A percentile compares a stretch with the other conserved stretches of the same genome.
These are phyloP conservation scores for Hygrophorus pudorinus DNA, from an alignment of 768 basidiomycete species.

Conservation along the genomic window DNA sequence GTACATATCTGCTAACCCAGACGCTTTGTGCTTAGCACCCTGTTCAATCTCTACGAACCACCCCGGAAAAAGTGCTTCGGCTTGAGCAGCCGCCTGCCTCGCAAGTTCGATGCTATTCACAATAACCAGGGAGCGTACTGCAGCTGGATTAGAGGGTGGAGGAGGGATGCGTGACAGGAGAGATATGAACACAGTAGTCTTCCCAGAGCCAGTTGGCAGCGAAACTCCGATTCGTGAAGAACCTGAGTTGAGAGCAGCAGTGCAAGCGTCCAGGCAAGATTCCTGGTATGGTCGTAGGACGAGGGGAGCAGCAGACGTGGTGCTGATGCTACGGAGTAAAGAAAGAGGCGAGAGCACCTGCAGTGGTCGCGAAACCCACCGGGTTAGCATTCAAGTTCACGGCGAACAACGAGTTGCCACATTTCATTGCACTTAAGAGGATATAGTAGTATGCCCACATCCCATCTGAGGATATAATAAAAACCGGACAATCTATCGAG, in stretches of 20 bases:
- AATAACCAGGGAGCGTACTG: slow-evolving; percentile 62
- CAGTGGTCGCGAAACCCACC: background rate
- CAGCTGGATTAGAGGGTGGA: slow-evolving; percentile 30
- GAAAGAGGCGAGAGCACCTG: background rate
- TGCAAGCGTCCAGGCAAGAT: slow-evolving; percentile 67
- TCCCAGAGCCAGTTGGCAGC: slow-evolving; percentile 76
- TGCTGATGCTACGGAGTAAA: background rate
- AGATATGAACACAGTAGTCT: slow-evolving; percentile 87
- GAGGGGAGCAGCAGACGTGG: slow-evolving; percentile 9
- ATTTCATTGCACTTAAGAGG: slow-evolving; percentile 22
- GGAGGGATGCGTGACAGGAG: slow-evolving; percentile 58
- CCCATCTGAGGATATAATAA: slow-evolving; percentile 21
- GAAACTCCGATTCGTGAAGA: slow-evolving; percentile 72
- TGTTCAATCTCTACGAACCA: slow-evolving; percentile 92
- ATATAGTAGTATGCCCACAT: slow-evolving; percentile 30
- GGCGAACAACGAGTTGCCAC: background rate
- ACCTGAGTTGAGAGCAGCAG: slow-evolving; percentile 60
- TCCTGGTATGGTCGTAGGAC: slow-evolving; percentile 83
- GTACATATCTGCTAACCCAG: slow-evolving; percentile 80
- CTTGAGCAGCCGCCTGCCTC: slow-evolving; percentile 72
- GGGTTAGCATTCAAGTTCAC: background rate
- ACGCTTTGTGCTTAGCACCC: slow-evolving; percentile 61
- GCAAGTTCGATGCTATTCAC: slow-evolving; percentile 90
- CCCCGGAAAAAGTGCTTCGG: slow-evolving; percentile 51
- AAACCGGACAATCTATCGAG: slow-evolving; percentile 28